These are phyloP conservation scores for Barnettozyma salicaria DNA, from an alignment of 805 yeast species.

Conservation along the genomic window DNA sequence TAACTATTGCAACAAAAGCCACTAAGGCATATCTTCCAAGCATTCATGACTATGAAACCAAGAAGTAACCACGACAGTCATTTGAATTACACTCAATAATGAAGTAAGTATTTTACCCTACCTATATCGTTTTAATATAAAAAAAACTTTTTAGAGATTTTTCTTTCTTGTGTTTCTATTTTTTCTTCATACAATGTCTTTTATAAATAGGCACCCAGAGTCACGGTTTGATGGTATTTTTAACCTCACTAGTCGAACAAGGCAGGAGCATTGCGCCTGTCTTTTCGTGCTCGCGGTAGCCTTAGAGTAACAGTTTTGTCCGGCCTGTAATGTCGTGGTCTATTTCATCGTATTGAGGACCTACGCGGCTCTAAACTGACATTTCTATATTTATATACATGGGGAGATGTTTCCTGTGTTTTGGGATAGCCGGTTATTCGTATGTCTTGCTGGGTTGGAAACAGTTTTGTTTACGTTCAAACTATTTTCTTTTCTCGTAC, in stretches of 20 bases:
- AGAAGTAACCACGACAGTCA: constrained; percentile 23
- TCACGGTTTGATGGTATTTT: constrained; percentile 36
- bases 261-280: constrained; percentile 14
- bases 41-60: constrained; percentile 51
- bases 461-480: constrained; percentile 9
- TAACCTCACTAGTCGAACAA: constrained; percentile 29
- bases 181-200: constrained; percentile 24
- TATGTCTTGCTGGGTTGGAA: too few relatives aligned
- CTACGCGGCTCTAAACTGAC: constrained; percentile 78
- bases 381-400: constrained; percentile 23
- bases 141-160: constrained; percentile 8
- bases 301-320: constrained; percentile 62
- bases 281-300: constrained; percentile 90
- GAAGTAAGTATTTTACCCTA: constrained; percentile 1
- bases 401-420: too few relatives aligned
- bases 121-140: background rate
- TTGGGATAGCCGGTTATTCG: background rate
- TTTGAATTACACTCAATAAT: background rate
- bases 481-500: constrained; percentile 19
- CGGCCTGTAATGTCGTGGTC: constrained; percentile 42
- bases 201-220: constrained; percentile 66
- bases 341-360: constrained; percentile 34
- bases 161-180: constrained; percentile 1
- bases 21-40: constrained; percentile 51
- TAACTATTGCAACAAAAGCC: constrained; percentile 21